phyloP scores from a whole-genome alignment of 2,329 filamentous ascomycete genomes.

The Apiospora koreana region DNA sequence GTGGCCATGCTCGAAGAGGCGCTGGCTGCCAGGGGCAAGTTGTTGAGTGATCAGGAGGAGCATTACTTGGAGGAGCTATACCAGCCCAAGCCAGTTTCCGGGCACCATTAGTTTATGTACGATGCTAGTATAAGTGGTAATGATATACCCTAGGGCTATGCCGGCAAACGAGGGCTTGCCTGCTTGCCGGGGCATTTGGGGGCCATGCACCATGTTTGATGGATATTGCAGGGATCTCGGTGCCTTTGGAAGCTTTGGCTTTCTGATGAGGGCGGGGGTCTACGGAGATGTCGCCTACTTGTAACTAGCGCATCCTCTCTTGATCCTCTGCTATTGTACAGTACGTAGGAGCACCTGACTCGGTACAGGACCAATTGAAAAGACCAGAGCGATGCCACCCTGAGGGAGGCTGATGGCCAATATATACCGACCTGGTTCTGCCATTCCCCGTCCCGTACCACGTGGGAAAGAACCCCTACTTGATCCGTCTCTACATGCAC shows the following conservation, averaged over 20 bases:
- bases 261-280: neutral
- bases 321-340: too few relatives aligned
- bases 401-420: neutral
- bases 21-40: constrained; percentile 45
- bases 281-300: neutral
- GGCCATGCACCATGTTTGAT: neutral
- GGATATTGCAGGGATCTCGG: neutral
- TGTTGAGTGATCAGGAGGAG: constrained; percentile 59
- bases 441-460: neutral
- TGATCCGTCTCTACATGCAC: neutral
- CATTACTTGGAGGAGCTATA: constrained; percentile 65
- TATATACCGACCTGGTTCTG: neutral
- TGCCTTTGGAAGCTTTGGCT: too few relatives aligned
- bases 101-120: constrained; percentile 27
- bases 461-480: neutral
- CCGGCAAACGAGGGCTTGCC: neutral
- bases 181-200: too few relatives aligned
- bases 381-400: neutral
- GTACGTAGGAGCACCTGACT: neutral
- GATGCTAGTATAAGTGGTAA: too few relatives aligned
- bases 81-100: constrained; percentile 48
- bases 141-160: neutral
- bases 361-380: neutral
- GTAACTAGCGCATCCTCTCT: neutral
- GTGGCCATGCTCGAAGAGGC: constrained; percentile 63